Conservation (phyloP, 2,329 filamentous ascomycete species). For the Cercospora brassicicola region DNA sequence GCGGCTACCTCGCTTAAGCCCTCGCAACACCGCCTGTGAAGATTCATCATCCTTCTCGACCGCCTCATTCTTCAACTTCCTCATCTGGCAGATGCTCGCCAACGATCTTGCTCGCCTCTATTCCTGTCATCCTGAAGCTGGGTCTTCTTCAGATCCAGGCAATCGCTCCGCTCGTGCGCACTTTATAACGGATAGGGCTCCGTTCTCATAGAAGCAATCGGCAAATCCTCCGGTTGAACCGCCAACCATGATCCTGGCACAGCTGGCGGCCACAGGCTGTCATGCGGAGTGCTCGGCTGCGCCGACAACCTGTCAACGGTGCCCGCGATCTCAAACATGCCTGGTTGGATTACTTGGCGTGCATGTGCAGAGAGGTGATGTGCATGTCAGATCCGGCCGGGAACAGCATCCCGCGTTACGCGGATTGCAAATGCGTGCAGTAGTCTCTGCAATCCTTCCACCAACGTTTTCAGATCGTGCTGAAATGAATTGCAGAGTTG, state of each 20-base stretch:
- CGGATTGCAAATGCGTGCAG: slow-evolving; percentile 7
- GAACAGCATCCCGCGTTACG: not conserved
- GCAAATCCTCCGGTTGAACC: not conserved
- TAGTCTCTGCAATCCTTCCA: not conserved
- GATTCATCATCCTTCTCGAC: not conserved
- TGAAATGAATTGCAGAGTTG: not conserved
- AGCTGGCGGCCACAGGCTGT: not conserved
- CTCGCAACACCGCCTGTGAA: not conserved
- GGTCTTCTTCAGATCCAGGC: not conserved
- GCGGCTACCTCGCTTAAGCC: not conserved
- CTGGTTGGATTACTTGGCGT: not conserved
- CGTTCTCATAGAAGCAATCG: not conserved
- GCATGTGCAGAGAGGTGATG: not conserved
- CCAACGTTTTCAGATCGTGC: not conserved
- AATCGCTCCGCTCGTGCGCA: not conserved
- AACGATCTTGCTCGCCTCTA: not conserved
- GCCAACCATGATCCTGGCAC: not conserved
- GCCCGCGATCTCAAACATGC: not conserved
- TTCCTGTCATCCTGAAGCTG: not conserved
- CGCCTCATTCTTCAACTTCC: not conserved
- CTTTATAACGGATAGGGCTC: not conserved
- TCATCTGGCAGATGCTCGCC: not conserved
- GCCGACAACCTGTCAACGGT: not conserved
- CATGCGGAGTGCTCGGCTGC: not conserved
- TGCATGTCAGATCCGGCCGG: not conserved